Conservation (phyloP, 2,329 filamentous ascomycete species). For the Clonostachys chloroleuca region DNA sequence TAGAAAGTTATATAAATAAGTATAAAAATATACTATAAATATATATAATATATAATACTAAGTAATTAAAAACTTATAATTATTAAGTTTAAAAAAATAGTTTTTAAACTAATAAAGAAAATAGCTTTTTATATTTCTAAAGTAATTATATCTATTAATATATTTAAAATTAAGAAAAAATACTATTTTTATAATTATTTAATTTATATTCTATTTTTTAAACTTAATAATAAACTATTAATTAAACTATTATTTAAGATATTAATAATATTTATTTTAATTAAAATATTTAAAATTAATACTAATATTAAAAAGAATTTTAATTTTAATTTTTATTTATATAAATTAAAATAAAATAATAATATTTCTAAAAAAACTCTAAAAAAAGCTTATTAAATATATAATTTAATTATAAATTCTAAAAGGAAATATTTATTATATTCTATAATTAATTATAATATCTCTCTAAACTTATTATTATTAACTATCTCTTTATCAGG, state of each 20-base stretch:
- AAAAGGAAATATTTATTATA: neutral
- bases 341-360: neutral
- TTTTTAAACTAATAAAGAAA: neutral
- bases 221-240: neutral
- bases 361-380: neutral
- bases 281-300: neutral
- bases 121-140: neutral
- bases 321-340: neutral
- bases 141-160: neutral
- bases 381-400: neutral
- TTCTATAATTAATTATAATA: neutral
- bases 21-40: neutral
- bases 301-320: neutral
- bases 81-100: no score
- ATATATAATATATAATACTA: neutral
- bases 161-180: no score
- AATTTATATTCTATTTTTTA: no score
- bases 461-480: no score
- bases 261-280: neutral
- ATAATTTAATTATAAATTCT: neutral
- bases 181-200: no score
- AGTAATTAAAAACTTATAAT: neutral
- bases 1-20: neutral
- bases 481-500: neutral
- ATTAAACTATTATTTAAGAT: neutral